Conservation (phyloP, 164 flowering plant genomes). For the Vitis riparia region DNA sequence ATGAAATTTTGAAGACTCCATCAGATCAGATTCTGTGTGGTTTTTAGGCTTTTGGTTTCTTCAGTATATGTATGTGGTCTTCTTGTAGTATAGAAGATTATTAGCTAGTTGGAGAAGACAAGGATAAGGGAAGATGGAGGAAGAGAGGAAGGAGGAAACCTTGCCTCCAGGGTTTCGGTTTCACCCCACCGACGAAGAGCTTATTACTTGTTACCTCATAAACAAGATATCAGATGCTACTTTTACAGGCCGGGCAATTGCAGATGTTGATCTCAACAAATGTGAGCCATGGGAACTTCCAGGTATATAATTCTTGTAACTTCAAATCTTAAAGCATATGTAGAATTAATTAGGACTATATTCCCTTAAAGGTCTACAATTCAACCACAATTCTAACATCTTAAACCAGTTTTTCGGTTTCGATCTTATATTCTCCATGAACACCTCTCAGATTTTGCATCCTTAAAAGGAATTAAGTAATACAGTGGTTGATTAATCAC, state of each 20-base stretch:
- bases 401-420: too few relatives aligned
- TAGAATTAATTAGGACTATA: neutral
- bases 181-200: constrained; percentile 82
- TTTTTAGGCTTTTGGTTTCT: constrained; percentile 3
- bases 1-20: too few relatives aligned
- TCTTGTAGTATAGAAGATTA: constrained; percentile 3
- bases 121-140: constrained; percentile 23
- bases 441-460: too few relatives aligned
- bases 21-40: neutral
- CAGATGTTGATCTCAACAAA: constrained; percentile 90
- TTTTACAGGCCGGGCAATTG: constrained; percentile 67
- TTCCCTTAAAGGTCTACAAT: too few relatives aligned
- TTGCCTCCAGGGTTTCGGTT: constrained; percentile 81
- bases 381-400: too few relatives aligned
- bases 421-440: too few relatives aligned
- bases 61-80: constrained; percentile 1
- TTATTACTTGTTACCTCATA: constrained; percentile 64
- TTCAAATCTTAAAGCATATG: neutral
- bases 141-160: constrained; percentile 38
- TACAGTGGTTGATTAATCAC: too few relatives aligned
- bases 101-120: neutral
- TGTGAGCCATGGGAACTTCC: constrained; percentile 96
- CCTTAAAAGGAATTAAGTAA: too few relatives aligned
- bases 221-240: constrained; percentile 73
- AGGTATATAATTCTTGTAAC: constrained; percentile 33